These are phyloP conservation scores for Mycena sp. DNA, from an alignment of 1,284 basidiomycete genomes.

Conservation along the genomic window DNA sequence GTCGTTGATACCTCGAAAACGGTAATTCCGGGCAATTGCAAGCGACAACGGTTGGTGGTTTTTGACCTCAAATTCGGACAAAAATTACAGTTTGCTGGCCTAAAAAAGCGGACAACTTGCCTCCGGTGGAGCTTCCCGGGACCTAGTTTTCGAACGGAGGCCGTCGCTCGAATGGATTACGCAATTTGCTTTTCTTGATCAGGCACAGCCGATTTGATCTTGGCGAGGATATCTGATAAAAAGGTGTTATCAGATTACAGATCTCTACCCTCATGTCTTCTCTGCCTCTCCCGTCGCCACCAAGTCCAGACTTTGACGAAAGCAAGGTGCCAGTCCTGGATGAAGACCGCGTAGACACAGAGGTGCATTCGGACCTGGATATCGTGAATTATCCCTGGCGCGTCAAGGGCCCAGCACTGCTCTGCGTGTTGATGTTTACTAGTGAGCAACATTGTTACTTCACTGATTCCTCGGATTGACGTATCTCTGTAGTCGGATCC, in stretches of 20 bases:
- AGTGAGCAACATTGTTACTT: neutral
- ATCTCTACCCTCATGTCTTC: neutral
- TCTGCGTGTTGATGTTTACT: conserved; percentile 16
- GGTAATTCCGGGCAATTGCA: too few species aligned
- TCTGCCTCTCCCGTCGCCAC: neutral
- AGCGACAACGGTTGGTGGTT: too few species aligned
- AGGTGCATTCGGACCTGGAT: neutral
- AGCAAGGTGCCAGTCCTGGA: neutral
- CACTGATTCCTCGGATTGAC: neutral
- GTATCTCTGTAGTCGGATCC: neutral
- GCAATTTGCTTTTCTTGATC: too few species aligned
- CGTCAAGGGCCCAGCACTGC: conserved; percentile 20
- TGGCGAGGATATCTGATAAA: neutral
- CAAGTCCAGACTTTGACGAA: neutral
- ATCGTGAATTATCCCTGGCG: conserved; percentile 12
- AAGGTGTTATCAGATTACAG: neutral
- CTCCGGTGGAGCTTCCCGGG: too few species aligned
- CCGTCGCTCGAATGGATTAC: too few species aligned
- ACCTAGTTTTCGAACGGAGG: too few species aligned
- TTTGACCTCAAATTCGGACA: too few species aligned
- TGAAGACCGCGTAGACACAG: neutral
- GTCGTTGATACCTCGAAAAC: too few species aligned
- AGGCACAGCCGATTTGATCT: too few species aligned
- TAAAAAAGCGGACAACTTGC: too few species aligned
- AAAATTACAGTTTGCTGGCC: too few species aligned